Evolutionary conservation across 225 moss, liverwort and hornwort genomes (phyloP).

Genomic region (Antitrichia curtipendula): DNA sequence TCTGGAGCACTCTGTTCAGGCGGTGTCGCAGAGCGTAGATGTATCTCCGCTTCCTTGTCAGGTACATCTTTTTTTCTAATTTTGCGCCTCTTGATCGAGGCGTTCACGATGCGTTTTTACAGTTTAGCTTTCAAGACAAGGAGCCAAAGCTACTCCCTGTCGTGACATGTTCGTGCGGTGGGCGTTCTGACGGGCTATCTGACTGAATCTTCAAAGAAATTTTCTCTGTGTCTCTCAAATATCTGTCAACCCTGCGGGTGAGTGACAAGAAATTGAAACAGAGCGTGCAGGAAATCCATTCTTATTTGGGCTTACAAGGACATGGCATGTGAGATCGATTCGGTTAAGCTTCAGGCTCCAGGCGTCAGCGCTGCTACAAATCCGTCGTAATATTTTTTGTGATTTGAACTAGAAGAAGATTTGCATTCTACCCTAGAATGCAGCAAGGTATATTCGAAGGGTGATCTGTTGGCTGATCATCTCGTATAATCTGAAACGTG

Average conservation of each 20-base stretch:
- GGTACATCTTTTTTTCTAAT: constrained; percentile 6
- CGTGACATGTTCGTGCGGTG: background rate
- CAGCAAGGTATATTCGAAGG: background rate
- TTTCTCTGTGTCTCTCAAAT: background rate
- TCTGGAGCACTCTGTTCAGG: constrained; percentile 30
- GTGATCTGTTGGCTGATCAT: background rate
- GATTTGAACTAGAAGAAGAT: background rate
- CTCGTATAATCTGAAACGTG: background rate
- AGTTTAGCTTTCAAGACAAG: background rate
- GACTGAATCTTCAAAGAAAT: background rate
- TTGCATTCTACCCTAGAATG: background rate
- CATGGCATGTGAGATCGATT: background rate
- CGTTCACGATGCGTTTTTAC: background rate
- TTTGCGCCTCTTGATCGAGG: background rate
- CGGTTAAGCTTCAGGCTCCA: background rate
- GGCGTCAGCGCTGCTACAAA: background rate
- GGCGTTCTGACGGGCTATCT: background rate
- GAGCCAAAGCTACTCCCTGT: background rate
- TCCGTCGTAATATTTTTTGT: background rate
- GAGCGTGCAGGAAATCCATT: background rate
- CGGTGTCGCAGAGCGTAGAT: constrained; percentile 7
- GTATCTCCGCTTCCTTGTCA: constrained; percentile 25
- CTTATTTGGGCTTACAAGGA: background rate
- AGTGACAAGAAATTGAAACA: background rate
- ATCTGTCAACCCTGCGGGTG: background rate